These are phyloP conservation scores for Exophiala lecanii-corni DNA, from an alignment of 2,329 filamentous ascomycete genomes.

Conservation along the genomic window DNA sequence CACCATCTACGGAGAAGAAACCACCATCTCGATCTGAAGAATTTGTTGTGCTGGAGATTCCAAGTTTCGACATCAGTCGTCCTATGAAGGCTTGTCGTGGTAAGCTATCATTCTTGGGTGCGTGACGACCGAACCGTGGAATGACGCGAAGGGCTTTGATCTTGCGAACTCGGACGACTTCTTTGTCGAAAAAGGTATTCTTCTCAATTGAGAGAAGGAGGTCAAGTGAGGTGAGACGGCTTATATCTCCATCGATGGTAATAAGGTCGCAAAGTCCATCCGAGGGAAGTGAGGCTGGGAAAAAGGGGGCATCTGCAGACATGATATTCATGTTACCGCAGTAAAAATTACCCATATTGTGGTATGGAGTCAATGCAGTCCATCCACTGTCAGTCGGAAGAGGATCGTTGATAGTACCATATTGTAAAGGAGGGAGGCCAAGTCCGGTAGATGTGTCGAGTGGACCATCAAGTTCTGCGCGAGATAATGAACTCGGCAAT, in stretches of 20 bases:
- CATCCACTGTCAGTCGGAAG: constrained; percentile 71
- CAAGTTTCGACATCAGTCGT: constrained; percentile 7
- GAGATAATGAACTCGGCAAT: constrained; percentile 39
- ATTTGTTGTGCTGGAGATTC: constrained; percentile 31
- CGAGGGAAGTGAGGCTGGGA: constrained; percentile 71
- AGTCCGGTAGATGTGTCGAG: constrained; percentile 21
- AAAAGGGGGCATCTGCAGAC: constrained; percentile 82
- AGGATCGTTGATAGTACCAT: constrained; percentile 73
- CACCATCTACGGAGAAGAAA: constrained; percentile 92
- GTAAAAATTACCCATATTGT: constrained; percentile 87
- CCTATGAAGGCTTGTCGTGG: constrained; percentile 6
- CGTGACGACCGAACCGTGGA: constrained; percentile 48
- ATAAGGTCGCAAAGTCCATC: constrained; percentile 86
- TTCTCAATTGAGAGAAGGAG: constrained; percentile 69
- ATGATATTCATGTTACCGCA: constrained; percentile 93
- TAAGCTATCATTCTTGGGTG: constrained; percentile 17
- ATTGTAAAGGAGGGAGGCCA: constrained; percentile 68
- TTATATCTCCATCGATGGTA: constrained; percentile 70
- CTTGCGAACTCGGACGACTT: constrained; percentile 75
- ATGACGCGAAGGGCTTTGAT: constrained; percentile 81
- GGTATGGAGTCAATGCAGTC: constrained; percentile 61
- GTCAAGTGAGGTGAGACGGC: constrained; percentile 60
- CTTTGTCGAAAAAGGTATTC: constrained; percentile 73
- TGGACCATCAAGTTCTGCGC: constrained; percentile 31
- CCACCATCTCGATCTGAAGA: constrained; percentile 54